Percentiles rank a stretch among this genome's conserved stretches.
Conservation (phyloP, 768 basidiomycete genomes). For the Mycena rebaudengoi region DNA sequence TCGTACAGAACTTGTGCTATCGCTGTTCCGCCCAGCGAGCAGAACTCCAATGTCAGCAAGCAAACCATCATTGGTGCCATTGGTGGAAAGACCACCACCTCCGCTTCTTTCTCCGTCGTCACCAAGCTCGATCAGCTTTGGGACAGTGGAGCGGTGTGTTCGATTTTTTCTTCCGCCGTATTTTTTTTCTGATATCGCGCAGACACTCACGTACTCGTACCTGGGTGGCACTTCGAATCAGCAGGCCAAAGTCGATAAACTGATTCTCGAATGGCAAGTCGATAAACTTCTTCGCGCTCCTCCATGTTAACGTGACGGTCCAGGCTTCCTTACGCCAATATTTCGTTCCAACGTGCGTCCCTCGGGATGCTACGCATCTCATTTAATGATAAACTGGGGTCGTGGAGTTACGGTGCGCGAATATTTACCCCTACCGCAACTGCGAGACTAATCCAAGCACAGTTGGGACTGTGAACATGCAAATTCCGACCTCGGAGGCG, state of each 20-base stretch:
- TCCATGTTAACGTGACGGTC: too few relatives aligned
- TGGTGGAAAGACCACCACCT: background rate
- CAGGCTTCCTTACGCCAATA: slow-evolving; percentile 23
- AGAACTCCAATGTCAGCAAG: background rate
- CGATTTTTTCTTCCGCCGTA: background rate
- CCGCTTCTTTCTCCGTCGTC: background rate
- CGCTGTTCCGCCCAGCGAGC: background rate
- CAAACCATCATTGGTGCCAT: background rate
- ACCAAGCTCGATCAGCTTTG: slow-evolving; percentile 4
- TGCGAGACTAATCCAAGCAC: background rate
- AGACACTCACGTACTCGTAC: slow-evolving; percentile 20
- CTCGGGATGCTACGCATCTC: slow-evolving; percentile 20
- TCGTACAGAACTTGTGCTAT: background rate
- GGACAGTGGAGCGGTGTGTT: background rate
- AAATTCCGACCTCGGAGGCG: background rate
- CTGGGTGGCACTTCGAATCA: slow-evolving; percentile 25
- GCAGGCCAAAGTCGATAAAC: slow-evolving; percentile 19
- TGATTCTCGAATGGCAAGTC: slow-evolving; percentile 22
- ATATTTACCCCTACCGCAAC: background rate
- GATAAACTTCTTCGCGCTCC: too few relatives aligned
- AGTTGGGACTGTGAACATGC: slow-evolving; percentile 22
- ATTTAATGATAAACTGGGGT: slow-evolving; percentile 18
- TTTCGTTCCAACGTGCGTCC: slow-evolving; percentile 8
- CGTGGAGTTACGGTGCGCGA: slow-evolving; percentile 25
- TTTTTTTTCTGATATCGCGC: background rate